phyloP scores from a whole-genome alignment of 2,329 filamentous ascomycete species.

The Calonectria pteridis region DNA sequence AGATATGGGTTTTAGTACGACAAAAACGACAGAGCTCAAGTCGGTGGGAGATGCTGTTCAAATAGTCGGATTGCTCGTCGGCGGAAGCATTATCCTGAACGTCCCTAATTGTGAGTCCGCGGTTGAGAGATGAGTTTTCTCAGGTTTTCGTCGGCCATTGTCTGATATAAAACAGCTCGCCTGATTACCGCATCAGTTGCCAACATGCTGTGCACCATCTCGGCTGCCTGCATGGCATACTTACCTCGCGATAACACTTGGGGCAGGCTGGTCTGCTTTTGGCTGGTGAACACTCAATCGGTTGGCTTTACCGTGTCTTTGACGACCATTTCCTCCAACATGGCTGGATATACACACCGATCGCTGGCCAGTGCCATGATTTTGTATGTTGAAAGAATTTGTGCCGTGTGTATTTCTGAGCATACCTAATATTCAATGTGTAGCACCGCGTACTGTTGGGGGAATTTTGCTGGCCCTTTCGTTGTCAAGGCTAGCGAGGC shows the following conservation, averaged over 20 bases:
- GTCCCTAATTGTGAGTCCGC: slow-evolving; percentile 14
- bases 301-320: background rate
- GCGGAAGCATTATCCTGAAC: slow-evolving; percentile 21
- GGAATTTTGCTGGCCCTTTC: slow-evolving; percentile 13
- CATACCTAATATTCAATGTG: background rate
- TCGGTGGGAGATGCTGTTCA: slow-evolving; percentile 26
- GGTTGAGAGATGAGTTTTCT: background rate
- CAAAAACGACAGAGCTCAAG: slow-evolving; percentile 27
- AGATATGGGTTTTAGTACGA: slow-evolving; percentile 25
- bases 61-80: slow-evolving; percentile 18
- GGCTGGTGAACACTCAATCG: slow-evolving; percentile 23
- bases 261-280: slow-evolving; percentile 24
- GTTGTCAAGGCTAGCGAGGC: slow-evolving; percentile 3
- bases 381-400: background rate
- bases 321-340: slow-evolving; percentile 3
- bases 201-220: slow-evolving; percentile 24
- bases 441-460: slow-evolving; percentile 15
- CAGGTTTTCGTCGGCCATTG: too few relatives aligned
- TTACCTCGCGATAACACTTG: slow-evolving; percentile 18
- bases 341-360: slow-evolving; percentile 11
- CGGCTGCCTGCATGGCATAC: slow-evolving; percentile 23
- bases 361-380: background rate
- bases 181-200: slow-evolving; percentile 23
- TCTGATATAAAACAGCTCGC: background rate
- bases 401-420: accelerated